Percentiles rank a stretch among this genome's conserved stretches.
phyloP scores from a whole-genome alignment of 148 eudicot genomes.

The Chenopodium formosanum region DNA sequence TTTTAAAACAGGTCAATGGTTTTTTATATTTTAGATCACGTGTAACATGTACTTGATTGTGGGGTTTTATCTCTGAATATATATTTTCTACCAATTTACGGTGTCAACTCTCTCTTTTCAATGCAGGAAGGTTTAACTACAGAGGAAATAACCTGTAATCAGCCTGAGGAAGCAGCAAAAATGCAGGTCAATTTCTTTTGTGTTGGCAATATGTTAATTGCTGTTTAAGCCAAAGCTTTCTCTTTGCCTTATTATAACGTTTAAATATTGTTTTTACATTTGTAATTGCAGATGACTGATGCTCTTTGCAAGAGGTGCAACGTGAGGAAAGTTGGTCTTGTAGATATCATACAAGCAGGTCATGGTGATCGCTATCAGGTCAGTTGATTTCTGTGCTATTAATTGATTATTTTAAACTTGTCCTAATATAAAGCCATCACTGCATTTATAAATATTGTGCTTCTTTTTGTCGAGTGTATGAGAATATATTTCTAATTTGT shows the following conservation, averaged over 20 bases:
- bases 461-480: not conserved
- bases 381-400: slow-evolving; percentile 1
- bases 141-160: slow-evolving; percentile 77
- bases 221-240: not conserved
- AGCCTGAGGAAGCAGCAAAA: slow-evolving; percentile 73
- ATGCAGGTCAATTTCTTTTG: slow-evolving; percentile 58
- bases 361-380: slow-evolving; percentile 90
- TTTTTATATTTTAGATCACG: not conserved
- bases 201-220: slow-evolving; percentile 3
- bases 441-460: not conserved
- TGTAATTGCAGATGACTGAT: slow-evolving; percentile 81
- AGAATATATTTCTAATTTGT: not conserved
- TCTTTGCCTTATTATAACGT: not conserved
- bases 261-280: not conserved
- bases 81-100: not conserved
- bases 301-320: slow-evolving; percentile 90
- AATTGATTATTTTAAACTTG: not conserved
- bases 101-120: slow-evolving; percentile 1
- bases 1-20: not conserved
- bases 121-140: slow-evolving; percentile 83
- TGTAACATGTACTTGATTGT: not conserved
- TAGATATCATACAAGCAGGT: slow-evolving; percentile 78
- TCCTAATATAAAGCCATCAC: not conserved
- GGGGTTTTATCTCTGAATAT: not conserved
- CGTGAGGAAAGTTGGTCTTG: slow-evolving; percentile 72